Evolutionary conservation across 108 stramenopile genomes (phyloP).

Genomic region (Nitzschia sp.): DNA sequence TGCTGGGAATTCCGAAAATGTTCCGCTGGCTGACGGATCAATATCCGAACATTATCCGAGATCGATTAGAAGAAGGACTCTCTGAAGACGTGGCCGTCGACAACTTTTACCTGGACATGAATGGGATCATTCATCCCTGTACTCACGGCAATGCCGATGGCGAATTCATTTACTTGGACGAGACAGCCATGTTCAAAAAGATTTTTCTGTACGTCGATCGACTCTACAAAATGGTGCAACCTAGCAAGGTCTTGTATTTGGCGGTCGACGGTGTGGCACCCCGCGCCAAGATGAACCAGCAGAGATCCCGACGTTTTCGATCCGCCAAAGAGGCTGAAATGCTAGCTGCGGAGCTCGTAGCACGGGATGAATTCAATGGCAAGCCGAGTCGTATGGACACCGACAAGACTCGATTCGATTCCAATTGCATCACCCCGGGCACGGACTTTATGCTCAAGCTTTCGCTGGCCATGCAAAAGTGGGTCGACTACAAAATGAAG

Average conservation of each 20-base stretch:
- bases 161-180: conserved; percentile 87
- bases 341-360: conserved; percentile 80
- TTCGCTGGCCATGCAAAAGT: conserved; percentile 86
- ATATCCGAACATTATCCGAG: conserved; percentile 96
- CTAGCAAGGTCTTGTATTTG: conserved; percentile 86
- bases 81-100: conserved; percentile 60
- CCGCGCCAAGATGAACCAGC: conserved; percentile 99
- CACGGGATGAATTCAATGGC: conserved; percentile 64
- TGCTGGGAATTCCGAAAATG: conserved; percentile 98
- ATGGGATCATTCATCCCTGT: conserved; percentile 99
- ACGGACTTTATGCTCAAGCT: conserved; percentile 98
- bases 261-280: conserved; percentile 99
- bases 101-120: conserved; percentile 99
- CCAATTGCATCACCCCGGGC: conserved; percentile 99
- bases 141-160: conserved; percentile 90
- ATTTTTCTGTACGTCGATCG: conserved; percentile 96
- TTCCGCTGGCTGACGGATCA: conserved; percentile 99
- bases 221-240: conserved; percentile 93
- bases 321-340: conserved; percentile 91
- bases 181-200: conserved; percentile 97
- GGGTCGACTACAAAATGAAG: conserved; percentile 91
- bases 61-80: conserved; percentile 80
- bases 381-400: conserved; percentile 14
- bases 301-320: conserved; percentile 96
- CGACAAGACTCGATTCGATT: conserved; percentile 85